phyloP scores from a whole-genome alignment of 1,139 yeast genomes.

The Sugiyamaella xylanicola region DNA sequence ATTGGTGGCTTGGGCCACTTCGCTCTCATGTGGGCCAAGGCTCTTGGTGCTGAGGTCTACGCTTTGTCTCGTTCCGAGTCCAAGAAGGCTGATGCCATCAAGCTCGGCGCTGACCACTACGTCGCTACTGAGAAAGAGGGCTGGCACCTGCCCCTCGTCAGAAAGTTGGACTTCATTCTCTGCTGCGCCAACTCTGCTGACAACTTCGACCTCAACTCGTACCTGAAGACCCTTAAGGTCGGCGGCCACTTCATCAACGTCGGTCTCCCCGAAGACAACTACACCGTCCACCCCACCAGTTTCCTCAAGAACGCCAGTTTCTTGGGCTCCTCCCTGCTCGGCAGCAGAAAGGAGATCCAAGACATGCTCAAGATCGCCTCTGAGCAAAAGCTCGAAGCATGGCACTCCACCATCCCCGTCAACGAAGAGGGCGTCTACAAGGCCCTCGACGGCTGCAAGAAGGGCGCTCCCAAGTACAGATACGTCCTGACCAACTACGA shows the following conservation, averaged over 20 bases:
- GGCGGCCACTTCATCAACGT: slow-evolving; percentile 37
- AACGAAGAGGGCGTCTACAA: slow-evolving; percentile 26
- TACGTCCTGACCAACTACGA: slow-evolving; percentile 19
- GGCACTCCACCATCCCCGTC: slow-evolving; percentile 27
- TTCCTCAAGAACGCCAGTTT: slow-evolving; percentile 13
- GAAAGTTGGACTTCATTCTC: slow-evolving; percentile 36
- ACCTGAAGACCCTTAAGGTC: slow-evolving; percentile 30
- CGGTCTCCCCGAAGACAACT: slow-evolving; percentile 18
- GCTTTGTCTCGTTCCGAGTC: slow-evolving; percentile 51
- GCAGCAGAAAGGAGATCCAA: slow-evolving; percentile 33
- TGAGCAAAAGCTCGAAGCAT: slow-evolving; percentile 30
- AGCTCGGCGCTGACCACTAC: slow-evolving; percentile 43
- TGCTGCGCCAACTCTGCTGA: slow-evolving; percentile 34
- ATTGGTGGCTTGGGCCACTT: slow-evolving; percentile 62
- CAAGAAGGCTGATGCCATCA: slow-evolving; percentile 50
- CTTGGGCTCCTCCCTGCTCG: slow-evolving; percentile 32
- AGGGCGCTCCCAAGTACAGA: slow-evolving; percentile 17
- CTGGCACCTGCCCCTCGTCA: slow-evolving; percentile 25
- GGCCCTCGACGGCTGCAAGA: slow-evolving; percentile 14
- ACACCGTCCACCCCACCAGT: slow-evolving; percentile 20
- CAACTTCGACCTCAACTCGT: slow-evolving; percentile 34
- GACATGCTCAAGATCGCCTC: slow-evolving; percentile 34
- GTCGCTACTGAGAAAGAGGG: slow-evolving; percentile 21
- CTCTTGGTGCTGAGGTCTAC: slow-evolving; percentile 55
- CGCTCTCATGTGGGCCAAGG: slow-evolving; percentile 55